phyloP scores from a whole-genome alignment of 805 yeast species.

The Pichia deserticola region DNA sequence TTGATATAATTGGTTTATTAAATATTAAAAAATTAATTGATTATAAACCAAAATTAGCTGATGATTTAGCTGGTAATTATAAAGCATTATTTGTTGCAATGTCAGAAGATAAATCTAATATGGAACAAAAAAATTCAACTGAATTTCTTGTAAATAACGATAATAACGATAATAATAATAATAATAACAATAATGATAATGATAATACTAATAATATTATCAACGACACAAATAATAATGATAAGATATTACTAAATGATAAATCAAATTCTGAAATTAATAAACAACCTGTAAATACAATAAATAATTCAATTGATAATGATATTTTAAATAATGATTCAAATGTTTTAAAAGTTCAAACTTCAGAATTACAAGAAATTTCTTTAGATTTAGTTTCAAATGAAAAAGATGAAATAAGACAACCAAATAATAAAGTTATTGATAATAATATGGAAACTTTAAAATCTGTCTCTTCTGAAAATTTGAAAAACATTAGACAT shows the following conservation, averaged over 20 bases:
- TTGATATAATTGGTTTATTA: conserved; percentile 40
- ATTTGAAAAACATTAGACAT: conserved; percentile 72
- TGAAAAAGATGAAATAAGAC: conserved; percentile 2
- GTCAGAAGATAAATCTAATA: conserved; percentile 1
- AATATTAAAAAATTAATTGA: conserved; percentile 33
- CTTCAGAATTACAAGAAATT: conserved; percentile 2
- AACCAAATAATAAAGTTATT: conserved; percentile 24
- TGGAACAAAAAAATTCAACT: background rate
- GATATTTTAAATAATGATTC: too few species aligned
- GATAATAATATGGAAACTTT: conserved; percentile 49
- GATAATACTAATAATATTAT: too few species aligned
- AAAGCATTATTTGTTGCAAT: conserved; percentile 18
- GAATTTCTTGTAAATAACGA: background rate
- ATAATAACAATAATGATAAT: too few species aligned
- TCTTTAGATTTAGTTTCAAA: conserved; percentile 1
- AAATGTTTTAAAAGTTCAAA: background rate
- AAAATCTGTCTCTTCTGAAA: conserved; percentile 65
- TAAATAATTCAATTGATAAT: background rate
- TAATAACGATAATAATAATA: too few species aligned
- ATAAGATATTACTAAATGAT: too few species aligned
- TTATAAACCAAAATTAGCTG: conserved; percentile 17
- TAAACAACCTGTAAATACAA: background rate
- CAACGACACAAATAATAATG: too few species aligned
- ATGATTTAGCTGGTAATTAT: conserved; percentile 21
- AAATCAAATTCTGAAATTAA: too few species aligned